Conservation (phyloP, 768 basidiomycete species). For the Royoungia palumana region DNA sequence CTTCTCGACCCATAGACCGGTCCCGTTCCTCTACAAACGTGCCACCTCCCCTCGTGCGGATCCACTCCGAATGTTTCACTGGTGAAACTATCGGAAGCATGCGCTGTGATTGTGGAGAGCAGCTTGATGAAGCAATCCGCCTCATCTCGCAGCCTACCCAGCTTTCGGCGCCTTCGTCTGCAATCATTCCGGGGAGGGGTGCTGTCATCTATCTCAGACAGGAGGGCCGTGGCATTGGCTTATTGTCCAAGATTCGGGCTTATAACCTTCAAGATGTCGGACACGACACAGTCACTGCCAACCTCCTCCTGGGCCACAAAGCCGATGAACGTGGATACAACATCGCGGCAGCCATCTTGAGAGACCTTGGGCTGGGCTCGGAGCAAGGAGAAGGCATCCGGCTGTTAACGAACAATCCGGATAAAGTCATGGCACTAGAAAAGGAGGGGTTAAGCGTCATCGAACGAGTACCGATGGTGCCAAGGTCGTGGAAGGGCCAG, state of each 20-base stretch:
- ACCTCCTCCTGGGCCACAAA: conserved; percentile 89
- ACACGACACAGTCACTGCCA: conserved; percentile 98
- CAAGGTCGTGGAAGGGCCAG: conserved; percentile 68
- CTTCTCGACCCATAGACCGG: conserved; percentile 36
- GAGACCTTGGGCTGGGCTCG: conserved; percentile 75
- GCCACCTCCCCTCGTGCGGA: conserved; percentile 82
- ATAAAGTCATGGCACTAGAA: conserved; percentile 87
- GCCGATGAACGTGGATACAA: conserved; percentile 95
- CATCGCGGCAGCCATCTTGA: conserved; percentile 84
- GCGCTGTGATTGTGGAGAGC: conserved; percentile 99
- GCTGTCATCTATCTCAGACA: conserved; percentile 94
- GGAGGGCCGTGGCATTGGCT: conserved; percentile 95
- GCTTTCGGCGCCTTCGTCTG: conserved; percentile 36
- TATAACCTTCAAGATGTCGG: conserved; percentile 98
- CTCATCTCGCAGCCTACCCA: conserved; percentile 73
- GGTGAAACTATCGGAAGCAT: conserved; percentile 97
- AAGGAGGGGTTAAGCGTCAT: conserved; percentile 74
- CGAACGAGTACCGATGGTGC: conserved; percentile 93
- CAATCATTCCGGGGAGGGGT: conserved; percentile 75
- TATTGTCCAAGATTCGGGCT: conserved; percentile 92
- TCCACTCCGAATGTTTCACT: conserved; percentile 98
- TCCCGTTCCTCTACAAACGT: conserved; percentile 28
- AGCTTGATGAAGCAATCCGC: conserved; percentile 95
- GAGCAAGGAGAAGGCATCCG: conserved; percentile 58
- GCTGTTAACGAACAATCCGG: conserved; percentile 95